phyloP scores from a whole-genome alignment of 2,329 filamentous ascomycete genomes.

The Aspergillus nomiae region DNA sequence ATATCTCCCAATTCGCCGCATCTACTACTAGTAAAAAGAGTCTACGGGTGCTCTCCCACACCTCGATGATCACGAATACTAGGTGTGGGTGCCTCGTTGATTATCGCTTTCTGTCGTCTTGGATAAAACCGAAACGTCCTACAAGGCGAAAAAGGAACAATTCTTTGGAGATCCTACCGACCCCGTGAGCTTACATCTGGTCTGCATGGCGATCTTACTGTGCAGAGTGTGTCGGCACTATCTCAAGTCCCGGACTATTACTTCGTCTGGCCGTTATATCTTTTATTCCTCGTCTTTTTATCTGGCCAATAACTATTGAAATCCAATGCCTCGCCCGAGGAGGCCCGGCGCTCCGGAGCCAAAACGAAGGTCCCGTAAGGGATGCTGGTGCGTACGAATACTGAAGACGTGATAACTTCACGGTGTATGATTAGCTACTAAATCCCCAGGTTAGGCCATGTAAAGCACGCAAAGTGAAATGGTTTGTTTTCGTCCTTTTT shows the following conservation, averaged over 20 bases:
- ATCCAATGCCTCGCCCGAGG: constrained; percentile 64
- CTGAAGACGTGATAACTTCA: background rate
- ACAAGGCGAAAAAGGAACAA: constrained; percentile 29
- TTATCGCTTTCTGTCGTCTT: constrained; percentile 39
- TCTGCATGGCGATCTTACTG: constrained; percentile 30
- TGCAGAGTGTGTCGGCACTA: constrained; percentile 22
- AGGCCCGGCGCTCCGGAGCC: constrained; percentile 64
- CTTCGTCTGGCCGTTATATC: constrained; percentile 20
- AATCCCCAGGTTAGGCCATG: constrained; percentile 62
- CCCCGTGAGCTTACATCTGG: constrained; percentile 15
- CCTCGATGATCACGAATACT: constrained; percentile 39
- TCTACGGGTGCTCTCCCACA: constrained; percentile 21
- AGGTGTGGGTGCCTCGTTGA: constrained; percentile 38
- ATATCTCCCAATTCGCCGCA: background rate
- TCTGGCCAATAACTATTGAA: constrained; percentile 21
- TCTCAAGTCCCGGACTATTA: constrained; percentile 22
- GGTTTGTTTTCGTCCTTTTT: constrained; percentile 44
- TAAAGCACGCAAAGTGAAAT: constrained; percentile 78
- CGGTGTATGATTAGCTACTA: background rate
- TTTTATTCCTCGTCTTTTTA: constrained; percentile 16
- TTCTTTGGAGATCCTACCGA: constrained; percentile 8
- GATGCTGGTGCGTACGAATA: constrained; percentile 61
- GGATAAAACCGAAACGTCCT: constrained; percentile 34
- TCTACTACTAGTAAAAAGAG: background rate
- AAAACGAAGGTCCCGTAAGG: constrained; percentile 68